These are phyloP conservation scores for Chaetomium fimeti DNA, from an alignment of 495 filamentous ascomycete genomes.

Conservation along the genomic window DNA sequence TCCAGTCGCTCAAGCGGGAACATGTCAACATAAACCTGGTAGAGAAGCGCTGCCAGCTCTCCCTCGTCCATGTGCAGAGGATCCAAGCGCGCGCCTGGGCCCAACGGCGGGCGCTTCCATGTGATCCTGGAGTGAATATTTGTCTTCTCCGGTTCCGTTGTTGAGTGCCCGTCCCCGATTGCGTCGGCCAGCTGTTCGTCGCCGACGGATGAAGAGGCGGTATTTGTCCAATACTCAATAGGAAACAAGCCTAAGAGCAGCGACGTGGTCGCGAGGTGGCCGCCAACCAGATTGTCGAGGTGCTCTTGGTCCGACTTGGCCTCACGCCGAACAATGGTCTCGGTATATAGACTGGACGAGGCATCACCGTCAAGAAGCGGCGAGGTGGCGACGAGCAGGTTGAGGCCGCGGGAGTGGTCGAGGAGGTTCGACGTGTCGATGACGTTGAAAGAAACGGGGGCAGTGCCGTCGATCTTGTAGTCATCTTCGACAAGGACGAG, in stretches of 20 bases:
- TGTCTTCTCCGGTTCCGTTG: constrained; percentile 25
- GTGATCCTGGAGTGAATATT: constrained; percentile 29
- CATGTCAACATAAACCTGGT: constrained; percentile 11
- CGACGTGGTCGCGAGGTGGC: constrained; percentile 25
- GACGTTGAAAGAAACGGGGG: constrained; percentile 31
- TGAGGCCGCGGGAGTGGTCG: constrained; percentile 27
- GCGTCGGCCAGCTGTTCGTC: constrained; percentile 23
- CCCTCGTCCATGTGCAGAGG: not conserved
- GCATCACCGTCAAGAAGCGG: constrained; percentile 27
- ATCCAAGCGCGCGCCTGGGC: constrained; percentile 19
- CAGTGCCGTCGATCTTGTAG: constrained; percentile 18
- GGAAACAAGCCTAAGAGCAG: constrained; percentile 30
- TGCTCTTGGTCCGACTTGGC: constrained; percentile 14
- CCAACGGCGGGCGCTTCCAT: constrained; percentile 18
- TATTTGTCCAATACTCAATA: constrained; percentile 34
- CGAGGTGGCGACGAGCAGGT: constrained; percentile 28
- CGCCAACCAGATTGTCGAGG: constrained; percentile 28
- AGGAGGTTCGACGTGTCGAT: constrained; percentile 35
- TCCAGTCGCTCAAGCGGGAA: not conserved
- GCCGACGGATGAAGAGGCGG: constrained; percentile 26
- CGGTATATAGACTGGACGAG: constrained; percentile 31
- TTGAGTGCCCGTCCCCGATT: not conserved
- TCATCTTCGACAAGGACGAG: constrained; percentile 22
- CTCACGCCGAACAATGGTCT: constrained; percentile 20
- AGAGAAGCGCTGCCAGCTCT: not conserved